Evolutionary conservation across 768 basidiomycete species (phyloP), one percentile per base, ranked within the genome.

Genomic region (Erythrobasidium yunnanense): DNA sequence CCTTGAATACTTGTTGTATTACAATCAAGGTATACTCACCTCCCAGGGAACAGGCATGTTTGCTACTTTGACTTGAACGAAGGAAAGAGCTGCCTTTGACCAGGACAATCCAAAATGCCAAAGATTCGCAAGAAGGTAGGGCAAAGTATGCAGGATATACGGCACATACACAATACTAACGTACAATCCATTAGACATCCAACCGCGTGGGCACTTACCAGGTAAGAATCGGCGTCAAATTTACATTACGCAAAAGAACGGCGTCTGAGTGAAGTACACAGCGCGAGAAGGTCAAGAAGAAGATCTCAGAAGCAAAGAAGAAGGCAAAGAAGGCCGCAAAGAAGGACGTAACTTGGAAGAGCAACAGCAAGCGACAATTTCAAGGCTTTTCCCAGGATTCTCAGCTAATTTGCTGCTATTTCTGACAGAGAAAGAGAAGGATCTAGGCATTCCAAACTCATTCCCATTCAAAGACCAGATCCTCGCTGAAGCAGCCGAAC

Each of bases 401-500:
- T n/a, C n/a, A n/a, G n/a, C n/a, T n/a, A n/a, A n/a, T n/a, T n/a
- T n/a, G n/a, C 38, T 42, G 38, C 38, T n/a, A 11, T 42, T n/a
- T 42, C n/a, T 42, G 11, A 42, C 68, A 78, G 77, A 78, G 55
- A 78, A 78, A 71, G 74, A 74, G 62, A 77, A 75, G 68, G 79
- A 80, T 55, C 75, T 76, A 1, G 78, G 79, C 57, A 76, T 80
- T 30, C 79, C 79, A 55, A 78, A 77, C 73, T 71, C 70, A 25
- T 79, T 77, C 73, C 77, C 76, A 3, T 78, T 74, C 76, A 80
- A 79, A 71, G 78, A 78, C 57, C 74, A 78, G 69, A 70, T 80
- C 30, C 74, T 80, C 27, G 77, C 77, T 8, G 78, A 80, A 66
- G 71, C 77, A 2, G 76, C 76, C 8, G 77, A 76, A 17, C 75